These are phyloP conservation scores for Globisporangium barbulae DNA, from an alignment of 352 stramenopile genomes.

Conservation along the genomic window DNA sequence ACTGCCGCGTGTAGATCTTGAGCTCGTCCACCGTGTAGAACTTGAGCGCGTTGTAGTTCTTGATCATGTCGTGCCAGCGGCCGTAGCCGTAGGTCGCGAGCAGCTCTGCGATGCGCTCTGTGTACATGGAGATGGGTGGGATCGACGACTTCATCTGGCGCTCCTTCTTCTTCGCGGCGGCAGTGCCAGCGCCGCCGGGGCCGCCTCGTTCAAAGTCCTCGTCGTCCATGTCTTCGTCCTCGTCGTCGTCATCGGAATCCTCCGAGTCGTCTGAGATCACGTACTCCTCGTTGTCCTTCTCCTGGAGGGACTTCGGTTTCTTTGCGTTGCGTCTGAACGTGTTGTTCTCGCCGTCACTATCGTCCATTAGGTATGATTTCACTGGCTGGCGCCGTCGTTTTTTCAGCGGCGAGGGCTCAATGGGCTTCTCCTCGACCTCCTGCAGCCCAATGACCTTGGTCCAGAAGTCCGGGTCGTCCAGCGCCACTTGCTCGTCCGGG, in stretches of 20 bases:
- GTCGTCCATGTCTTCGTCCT: conserved; percentile 45
- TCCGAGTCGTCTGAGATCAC: conserved; percentile 66
- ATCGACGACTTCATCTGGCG: conserved; percentile 29
- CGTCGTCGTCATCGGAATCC: conserved; percentile 58
- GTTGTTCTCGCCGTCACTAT: conserved; percentile 47
- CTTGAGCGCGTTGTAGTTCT: conserved; percentile 23
- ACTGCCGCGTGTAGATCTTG: conserved; percentile 40
- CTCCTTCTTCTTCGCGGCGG: conserved; percentile 24
- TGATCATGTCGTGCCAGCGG: conserved; percentile 74
- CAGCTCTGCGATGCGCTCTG: conserved; percentile 40
- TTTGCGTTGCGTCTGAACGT: conserved; percentile 16
- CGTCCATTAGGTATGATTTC: conserved; percentile 73
- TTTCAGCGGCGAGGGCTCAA: conserved; percentile 69
- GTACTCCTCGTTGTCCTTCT: conserved; percentile 65
- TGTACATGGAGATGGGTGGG: conserved; percentile 35
- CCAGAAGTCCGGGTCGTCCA: conserved; percentile 95
- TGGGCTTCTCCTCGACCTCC: conserved; percentile 53
- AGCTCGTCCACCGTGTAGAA: conserved; percentile 46
- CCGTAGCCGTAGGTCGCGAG: conserved; percentile 78
- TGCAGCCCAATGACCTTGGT: conserved; percentile 91
- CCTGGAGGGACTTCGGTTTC: conserved; percentile 22
- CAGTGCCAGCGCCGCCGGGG: conserved; percentile 3
- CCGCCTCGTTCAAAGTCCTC: conserved; percentile 32
- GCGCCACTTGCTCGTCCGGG: conserved; percentile 83
- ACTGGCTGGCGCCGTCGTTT: conserved; percentile 66